These are phyloP conservation scores for Arthrinium phaeospermum DNA, from an alignment of 2,329 filamentous ascomycete species.

Conservation along the genomic window DNA sequence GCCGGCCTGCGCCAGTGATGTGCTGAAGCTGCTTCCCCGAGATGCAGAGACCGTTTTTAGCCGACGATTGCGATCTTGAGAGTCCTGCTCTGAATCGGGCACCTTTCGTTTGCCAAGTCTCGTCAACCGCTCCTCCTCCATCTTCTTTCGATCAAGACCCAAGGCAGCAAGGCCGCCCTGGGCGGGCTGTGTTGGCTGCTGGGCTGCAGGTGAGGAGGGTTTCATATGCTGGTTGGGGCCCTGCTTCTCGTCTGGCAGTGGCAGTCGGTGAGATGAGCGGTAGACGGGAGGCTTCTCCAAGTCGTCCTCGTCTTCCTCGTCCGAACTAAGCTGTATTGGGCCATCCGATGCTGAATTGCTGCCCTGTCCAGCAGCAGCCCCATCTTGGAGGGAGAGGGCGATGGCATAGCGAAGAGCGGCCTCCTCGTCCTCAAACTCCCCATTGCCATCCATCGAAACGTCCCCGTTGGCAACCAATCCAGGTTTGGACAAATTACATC, in stretches of 20 bases:
- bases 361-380: constrained; percentile 19
- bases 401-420: constrained; percentile 67
- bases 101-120: constrained; percentile 68
- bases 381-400: constrained; percentile 57
- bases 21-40: constrained; percentile 1
- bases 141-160: constrained; percentile 75
- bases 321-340: constrained; percentile 39
- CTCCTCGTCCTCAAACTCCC: constrained; percentile 51
- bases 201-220: constrained; percentile 21
- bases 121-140: constrained; percentile 84
- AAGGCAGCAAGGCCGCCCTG: constrained; percentile 42
- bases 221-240: not conserved
- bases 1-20: not conserved
- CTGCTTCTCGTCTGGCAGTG: constrained; percentile 22
- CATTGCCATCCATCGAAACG: constrained; percentile 1
- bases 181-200: constrained; percentile 20
- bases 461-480: not conserved
- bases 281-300: constrained; percentile 27
- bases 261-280: constrained; percentile 1
- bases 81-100: constrained; percentile 28
- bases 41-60: constrained; percentile 24
- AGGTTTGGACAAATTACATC: not conserved
- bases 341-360: constrained; percentile 26
- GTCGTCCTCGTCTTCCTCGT: constrained; percentile 29
- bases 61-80: constrained; percentile 27